phyloP scores from a whole-genome alignment of 1,284 basidiomycete genomes.

The Boletus mariae region DNA sequence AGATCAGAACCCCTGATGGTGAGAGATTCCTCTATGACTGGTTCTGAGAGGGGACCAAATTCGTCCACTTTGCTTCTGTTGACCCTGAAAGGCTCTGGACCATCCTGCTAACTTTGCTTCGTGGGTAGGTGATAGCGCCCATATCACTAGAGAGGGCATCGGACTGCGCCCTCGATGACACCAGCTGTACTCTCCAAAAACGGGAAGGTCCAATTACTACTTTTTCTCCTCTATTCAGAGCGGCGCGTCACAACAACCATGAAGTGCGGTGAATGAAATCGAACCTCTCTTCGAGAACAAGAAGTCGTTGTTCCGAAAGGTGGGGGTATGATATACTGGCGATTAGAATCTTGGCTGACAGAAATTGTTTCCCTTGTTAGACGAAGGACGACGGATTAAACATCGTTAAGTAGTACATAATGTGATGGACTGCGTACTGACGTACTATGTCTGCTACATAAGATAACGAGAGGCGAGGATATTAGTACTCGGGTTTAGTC shows the following conservation, averaged over 20 bases:
- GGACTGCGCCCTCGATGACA: neutral
- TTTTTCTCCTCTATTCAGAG: neutral
- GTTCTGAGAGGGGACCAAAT: neutral
- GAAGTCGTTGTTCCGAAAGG: neutral
- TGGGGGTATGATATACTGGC: too few species aligned
- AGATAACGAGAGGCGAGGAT: too few species aligned
- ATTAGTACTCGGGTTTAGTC: too few species aligned
- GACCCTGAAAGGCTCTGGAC: conserved; percentile 1
- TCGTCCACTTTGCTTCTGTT: neutral
- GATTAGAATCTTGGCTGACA: neutral
- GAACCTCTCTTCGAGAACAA: neutral
- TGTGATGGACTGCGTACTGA: too few species aligned
- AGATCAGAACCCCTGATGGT: neutral
- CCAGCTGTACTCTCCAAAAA: neutral
- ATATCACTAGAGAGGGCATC: neutral
- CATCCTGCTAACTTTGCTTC: neutral
- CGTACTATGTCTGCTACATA: too few species aligned
- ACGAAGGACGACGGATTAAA: neutral
- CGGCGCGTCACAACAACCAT: conserved; percentile 1
- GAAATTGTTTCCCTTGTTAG: neutral
- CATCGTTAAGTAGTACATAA: too few species aligned
- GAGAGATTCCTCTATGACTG: neutral
- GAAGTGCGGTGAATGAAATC: neutral
- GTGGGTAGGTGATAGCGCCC: neutral
- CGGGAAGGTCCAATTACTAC: neutral